Base-by-base conservation (phyloP, 1,139 yeast genomes). In the Candida anutae region DNA sequence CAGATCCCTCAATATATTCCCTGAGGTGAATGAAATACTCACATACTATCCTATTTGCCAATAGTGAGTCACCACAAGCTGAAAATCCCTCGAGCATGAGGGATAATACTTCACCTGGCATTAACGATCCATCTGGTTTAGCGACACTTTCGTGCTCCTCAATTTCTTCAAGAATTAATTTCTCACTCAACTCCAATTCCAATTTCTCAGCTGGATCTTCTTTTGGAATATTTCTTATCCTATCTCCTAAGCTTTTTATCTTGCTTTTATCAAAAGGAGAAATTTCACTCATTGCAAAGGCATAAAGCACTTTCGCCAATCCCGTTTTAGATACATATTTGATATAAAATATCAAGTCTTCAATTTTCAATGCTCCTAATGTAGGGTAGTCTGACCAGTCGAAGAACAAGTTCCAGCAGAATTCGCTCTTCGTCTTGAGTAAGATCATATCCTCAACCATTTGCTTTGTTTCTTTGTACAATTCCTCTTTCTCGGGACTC, bases 361-460 rank as follows among this genome's bases (percentile, higher is more conserved):
- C 61, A 16, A 64, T 47, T 27, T 77, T 77, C 28, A 83, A 48
- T 3, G 69, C 67, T 6, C 41, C 41, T 10, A 85, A 49, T 6
- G 62, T 55, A 3, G 48, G 50, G 6, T 66, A 68, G 48, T 90
- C 95, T 20, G 56, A 40, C 80, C 90, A 81, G 42, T 90, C 95
- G 40, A 87, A 73, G 41, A 74, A 75, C 10, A 80, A 48, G 27
- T 69, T 64, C 94, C 95, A 90, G 1, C 90, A 85, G 22, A 71
- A 58, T 16, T 69, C 57, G 15, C 77, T 74, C 1, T 68, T 64
- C 11, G 77, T 71, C 23, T 72, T 69, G 10, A 90, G 73, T 16
- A 79, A 55, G 3, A 87, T 74, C 77, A 88, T 73, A 22, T 81
- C 94, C 13, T 74, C 79, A 1, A 77, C 74, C 66, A 75, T 64